These are phyloP conservation scores for Protomyces macrosporus DNA, from an alignment of 1,139 yeast species.

Conservation along the genomic window DNA sequence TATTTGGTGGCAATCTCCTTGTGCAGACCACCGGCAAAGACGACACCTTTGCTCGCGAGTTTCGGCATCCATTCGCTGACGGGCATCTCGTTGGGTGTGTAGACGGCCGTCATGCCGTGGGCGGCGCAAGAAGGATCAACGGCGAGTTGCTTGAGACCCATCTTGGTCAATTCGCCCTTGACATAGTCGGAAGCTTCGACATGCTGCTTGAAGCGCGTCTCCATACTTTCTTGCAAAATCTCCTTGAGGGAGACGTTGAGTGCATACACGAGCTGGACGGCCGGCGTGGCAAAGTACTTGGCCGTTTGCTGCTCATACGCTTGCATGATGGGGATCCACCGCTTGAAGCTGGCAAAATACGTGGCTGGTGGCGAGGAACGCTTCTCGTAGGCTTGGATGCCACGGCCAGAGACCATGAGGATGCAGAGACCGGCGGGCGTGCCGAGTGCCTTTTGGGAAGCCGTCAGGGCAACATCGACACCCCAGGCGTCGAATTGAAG, in stretches of 20 bases:
- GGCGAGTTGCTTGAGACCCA: slow-evolving; percentile 70
- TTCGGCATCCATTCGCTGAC: slow-evolving; percentile 59
- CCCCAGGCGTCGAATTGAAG: slow-evolving; percentile 88
- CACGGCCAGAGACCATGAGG: slow-evolving; percentile 69
- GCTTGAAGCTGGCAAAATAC: slow-evolving; percentile 68
- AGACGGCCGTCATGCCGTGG: slow-evolving; percentile 81
- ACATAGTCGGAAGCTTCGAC: slow-evolving; percentile 57
- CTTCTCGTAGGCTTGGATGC: slow-evolving; percentile 54
- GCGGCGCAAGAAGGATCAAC: slow-evolving; percentile 59
- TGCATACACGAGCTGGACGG: slow-evolving; percentile 80
- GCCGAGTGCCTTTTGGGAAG: slow-evolving; percentile 93
- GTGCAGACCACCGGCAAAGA: slow-evolving; percentile 88
- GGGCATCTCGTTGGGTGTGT: slow-evolving; percentile 69
- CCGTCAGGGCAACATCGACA: slow-evolving; percentile 78
- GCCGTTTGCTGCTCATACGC: slow-evolving; percentile 79
- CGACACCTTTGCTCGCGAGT: slow-evolving; percentile 64
- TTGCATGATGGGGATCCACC: slow-evolving; percentile 86
- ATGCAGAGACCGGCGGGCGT: slow-evolving; percentile 89
- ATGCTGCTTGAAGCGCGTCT: slow-evolving; percentile 60
- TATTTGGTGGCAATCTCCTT: slow-evolving; percentile 73
- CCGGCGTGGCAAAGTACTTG: slow-evolving; percentile 91
- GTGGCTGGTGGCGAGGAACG: slow-evolving; percentile 54
- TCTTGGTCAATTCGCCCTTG: slow-evolving; percentile 50
- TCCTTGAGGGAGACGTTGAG: slow-evolving; percentile 71
- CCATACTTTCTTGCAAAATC: slow-evolving; percentile 55